Conservation (phyloP, 345 rosid genomes). For the Dipteronia sinensis region DNA sequence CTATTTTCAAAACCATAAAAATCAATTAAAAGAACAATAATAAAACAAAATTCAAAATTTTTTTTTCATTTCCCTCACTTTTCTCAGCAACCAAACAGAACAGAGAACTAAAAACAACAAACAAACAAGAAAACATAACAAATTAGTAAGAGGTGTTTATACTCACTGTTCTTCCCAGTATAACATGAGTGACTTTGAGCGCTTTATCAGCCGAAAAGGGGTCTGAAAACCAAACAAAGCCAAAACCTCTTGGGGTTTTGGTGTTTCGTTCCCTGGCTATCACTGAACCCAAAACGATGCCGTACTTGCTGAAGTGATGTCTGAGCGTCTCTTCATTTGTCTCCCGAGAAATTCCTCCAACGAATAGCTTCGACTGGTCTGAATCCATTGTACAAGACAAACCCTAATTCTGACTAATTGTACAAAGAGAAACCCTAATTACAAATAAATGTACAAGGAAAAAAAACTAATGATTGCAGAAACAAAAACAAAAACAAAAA, state of each 20-base stretch:
- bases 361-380: slow-evolving; percentile 61
- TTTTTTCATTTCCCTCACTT: background rate
- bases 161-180: slow-evolving; percentile 77
- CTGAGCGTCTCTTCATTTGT: slow-evolving; percentile 55
- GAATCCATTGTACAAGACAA: slow-evolving; percentile 45
- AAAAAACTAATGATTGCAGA: background rate
- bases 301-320: slow-evolving; percentile 68
- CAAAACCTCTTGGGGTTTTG: slow-evolving; percentile 61
- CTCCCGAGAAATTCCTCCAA: slow-evolving; percentile 69
- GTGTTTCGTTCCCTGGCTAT: slow-evolving; percentile 55
- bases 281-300: slow-evolving; percentile 49
- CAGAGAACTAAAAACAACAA: background rate
- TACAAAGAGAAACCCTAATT: background rate
- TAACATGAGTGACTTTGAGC: slow-evolving; percentile 55
- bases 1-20: background rate
- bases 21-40: background rate
- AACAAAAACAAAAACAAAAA: background rate
- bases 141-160: background rate
- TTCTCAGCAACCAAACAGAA: slow-evolving; percentile 13
- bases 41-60: background rate
- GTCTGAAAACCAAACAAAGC: slow-evolving; percentile 68
- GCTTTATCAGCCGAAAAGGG: slow-evolving; percentile 53
- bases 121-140: background rate
- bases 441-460: background rate
- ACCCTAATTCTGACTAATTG: slow-evolving; percentile 27